phyloP scores from a whole-genome alignment of 306 rosid genomes.

The Sphenostylis stenocarpa region DNA sequence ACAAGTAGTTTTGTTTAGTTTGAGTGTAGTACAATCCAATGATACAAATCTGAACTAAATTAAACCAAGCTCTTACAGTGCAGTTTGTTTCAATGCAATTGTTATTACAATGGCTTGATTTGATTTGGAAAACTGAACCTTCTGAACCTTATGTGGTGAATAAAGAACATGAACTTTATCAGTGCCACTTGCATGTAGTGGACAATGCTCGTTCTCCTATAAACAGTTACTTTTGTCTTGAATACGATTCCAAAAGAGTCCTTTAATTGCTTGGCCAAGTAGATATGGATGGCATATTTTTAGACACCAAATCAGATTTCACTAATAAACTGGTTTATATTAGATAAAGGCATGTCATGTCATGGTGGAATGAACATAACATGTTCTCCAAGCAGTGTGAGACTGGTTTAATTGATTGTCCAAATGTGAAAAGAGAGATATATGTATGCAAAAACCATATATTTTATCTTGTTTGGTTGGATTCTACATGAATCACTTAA shows the following conservation, averaged over 20 bases:
- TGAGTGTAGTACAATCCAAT: too few relatives aligned
- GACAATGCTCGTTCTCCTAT: not conserved
- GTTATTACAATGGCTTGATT: not conserved
- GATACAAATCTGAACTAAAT: too few relatives aligned
- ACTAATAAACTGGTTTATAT: not conserved
- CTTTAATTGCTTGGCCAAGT: not conserved
- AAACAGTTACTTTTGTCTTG: not conserved
- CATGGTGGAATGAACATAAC: not conserved
- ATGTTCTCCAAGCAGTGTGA: not conserved
- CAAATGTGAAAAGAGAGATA: too few relatives aligned
- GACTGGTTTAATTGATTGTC: not conserved
- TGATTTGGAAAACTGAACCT: too few relatives aligned
- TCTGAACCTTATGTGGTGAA: not conserved
- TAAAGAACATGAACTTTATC: not conserved
- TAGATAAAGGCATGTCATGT: slow-evolving; percentile 1
- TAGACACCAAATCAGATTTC: not conserved
- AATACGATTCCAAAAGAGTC: not conserved
- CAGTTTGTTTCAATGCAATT: too few relatives aligned
- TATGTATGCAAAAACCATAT: too few relatives aligned
- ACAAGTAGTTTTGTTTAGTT: too few relatives aligned
- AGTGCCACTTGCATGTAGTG: not conserved
- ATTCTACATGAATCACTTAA: not conserved
- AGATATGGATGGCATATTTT: not conserved
- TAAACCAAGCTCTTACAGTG: too few relatives aligned
- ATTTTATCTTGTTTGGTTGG: slow-evolving; percentile 5